A percentile compares a stretch with the other conserved stretches of the same genome.
These are phyloP conservation scores for Gynochthodes officinalis DNA, from an alignment of 257 asterid species.

Conservation along the genomic window DNA sequence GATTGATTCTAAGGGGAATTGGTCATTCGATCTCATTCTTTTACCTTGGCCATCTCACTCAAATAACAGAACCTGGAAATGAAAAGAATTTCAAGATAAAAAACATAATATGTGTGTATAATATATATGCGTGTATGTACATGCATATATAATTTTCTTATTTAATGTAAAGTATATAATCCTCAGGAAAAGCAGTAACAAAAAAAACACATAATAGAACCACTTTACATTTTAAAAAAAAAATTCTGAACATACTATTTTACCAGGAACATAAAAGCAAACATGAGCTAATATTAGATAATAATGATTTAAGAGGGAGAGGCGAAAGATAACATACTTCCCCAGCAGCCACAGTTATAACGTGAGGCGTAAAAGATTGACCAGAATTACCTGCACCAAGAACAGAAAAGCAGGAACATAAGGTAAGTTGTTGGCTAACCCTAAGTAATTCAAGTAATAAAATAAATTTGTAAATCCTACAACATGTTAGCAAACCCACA, in stretches of 20 bases:
- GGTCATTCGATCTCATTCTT: background rate
- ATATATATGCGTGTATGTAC: too few species aligned
- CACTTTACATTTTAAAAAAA: background rate
- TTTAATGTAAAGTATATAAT: background rate
- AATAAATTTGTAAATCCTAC: background rate
- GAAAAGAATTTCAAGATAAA: background rate
- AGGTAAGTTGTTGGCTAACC: background rate
- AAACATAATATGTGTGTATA: too few species aligned
- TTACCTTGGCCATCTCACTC: background rate
- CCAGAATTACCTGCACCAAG: slow-evolving; percentile 47
- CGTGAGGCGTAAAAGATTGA: slow-evolving; percentile 49
- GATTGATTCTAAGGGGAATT: background rate
- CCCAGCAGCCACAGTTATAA: slow-evolving; percentile 52
- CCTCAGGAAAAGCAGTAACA: background rate
- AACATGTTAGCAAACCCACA: background rate
- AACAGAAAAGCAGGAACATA: slow-evolving; percentile 5
- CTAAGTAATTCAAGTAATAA: background rate
- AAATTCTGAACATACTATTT: background rate
- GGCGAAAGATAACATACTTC: slow-evolving; percentile 39
- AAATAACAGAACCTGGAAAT: background rate
- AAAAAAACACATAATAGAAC: background rate
- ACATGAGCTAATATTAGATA: background rate
- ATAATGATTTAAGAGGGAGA: background rate
- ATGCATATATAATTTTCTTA: background rate
- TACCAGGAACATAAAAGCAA: background rate